These are phyloP conservation scores for Pseudocercospora pini-densiflorae DNA, from an alignment of 2,329 filamentous ascomycete species.

Conservation along the genomic window DNA sequence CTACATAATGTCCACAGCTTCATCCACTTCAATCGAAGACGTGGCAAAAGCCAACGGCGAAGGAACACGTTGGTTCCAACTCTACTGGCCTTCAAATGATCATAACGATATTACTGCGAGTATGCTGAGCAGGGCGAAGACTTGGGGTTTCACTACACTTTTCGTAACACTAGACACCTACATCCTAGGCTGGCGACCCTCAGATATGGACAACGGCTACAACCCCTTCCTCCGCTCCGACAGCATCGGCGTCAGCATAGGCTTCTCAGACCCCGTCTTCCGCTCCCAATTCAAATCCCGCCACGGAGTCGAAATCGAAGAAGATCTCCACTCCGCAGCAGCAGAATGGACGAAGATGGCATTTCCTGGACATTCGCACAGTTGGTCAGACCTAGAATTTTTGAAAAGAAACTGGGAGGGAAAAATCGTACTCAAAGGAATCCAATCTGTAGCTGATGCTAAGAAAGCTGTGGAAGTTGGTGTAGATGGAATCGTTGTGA, in stretches of 20 bases:
- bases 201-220: constrained; percentile 34
- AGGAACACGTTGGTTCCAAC: constrained; percentile 68
- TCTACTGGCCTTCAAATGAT: constrained; percentile 73
- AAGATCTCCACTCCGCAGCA: constrained; percentile 56
- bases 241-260: constrained; percentile 61
- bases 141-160: constrained; percentile 64
- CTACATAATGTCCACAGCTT: constrained; percentile 69
- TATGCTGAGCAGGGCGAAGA: constrained; percentile 65
- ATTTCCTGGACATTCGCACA: constrained; percentile 44
- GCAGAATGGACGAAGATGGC: constrained; percentile 58
- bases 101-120: constrained; percentile 68
- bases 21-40: constrained; percentile 67
- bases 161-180: constrained; percentile 76
- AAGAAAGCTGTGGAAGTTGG: constrained; percentile 49
- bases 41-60: constrained; percentile 62
- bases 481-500: constrained; percentile 56
- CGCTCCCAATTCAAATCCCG: constrained; percentile 59
- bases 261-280: constrained; percentile 71
- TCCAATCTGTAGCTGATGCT: constrained; percentile 56
- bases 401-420: constrained; percentile 66
- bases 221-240: constrained; percentile 32
- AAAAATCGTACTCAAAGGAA: constrained; percentile 66
- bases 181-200: constrained; percentile 69
- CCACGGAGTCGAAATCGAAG: constrained; percentile 42
- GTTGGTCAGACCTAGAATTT: constrained; percentile 66